phyloP scores from a whole-genome alignment of 2,329 filamentous ascomycete genomes.

The Stagonosporopsis vannaccii region DNA sequence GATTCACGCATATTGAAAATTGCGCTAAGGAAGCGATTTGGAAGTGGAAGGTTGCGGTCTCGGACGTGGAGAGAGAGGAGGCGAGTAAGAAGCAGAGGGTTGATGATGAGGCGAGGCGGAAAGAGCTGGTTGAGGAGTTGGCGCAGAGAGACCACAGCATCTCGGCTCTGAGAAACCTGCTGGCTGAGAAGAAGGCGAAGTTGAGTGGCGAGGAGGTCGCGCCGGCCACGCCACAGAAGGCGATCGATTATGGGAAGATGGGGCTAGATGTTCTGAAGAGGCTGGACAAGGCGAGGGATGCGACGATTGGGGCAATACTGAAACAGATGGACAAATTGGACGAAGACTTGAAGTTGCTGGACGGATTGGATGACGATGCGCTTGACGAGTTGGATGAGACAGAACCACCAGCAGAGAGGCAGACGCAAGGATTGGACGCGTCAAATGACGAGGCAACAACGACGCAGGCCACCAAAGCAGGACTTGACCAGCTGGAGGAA shows the following conservation, averaged over 20 bases:
- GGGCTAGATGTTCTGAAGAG: slow-evolving; percentile 50
- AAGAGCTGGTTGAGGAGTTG: slow-evolving; percentile 48
- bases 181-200: slow-evolving; percentile 53
- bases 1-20: slow-evolving; percentile 62
- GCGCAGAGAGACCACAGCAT: slow-evolving; percentile 58
- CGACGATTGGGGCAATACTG: slow-evolving; percentile 60
- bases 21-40: slow-evolving; percentile 57
- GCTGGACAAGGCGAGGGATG: slow-evolving; percentile 60
- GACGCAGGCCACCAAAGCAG: neutral
- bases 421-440: neutral
- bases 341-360: slow-evolving; percentile 41
- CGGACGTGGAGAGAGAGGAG: slow-evolving; percentile 43
- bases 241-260: slow-evolving; percentile 54
- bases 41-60: slow-evolving; percentile 49
- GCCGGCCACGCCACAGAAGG: slow-evolving; percentile 40
- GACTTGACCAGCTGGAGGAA: neutral
- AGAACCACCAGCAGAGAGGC: neutral
- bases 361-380: slow-evolving; percentile 31
- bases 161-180: slow-evolving; percentile 53
- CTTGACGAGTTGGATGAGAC: slow-evolving; percentile 24
- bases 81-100: slow-evolving; percentile 48
- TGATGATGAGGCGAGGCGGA: slow-evolving; percentile 45
- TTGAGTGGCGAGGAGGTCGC: slow-evolving; percentile 33
- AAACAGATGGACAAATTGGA: slow-evolving; percentile 62
- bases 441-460: neutral